Evolutionary conservation across 164 flowering plant genomes (phyloP).

Genomic region (Berberis vulgaris): DNA sequence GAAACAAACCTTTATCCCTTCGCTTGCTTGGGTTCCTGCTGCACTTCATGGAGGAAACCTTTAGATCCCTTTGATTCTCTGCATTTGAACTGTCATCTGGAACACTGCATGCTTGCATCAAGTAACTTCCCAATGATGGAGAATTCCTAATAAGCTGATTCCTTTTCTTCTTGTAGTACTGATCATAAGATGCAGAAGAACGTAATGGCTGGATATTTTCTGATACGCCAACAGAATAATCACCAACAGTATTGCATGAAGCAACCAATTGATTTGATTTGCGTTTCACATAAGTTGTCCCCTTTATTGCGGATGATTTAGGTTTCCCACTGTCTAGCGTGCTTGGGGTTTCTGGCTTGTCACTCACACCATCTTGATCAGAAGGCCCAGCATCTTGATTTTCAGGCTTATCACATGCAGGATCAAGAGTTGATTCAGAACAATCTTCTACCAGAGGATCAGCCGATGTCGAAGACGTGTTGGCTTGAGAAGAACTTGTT

Average conservation of each 20-base stretch:
- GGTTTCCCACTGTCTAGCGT: constrained; percentile 21
- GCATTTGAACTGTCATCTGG: constrained; percentile 24
- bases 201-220: constrained; percentile 24
- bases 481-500: constrained; percentile 10
- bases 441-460: constrained; percentile 19
- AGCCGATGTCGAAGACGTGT: constrained; percentile 12
- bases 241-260: constrained; percentile 25
- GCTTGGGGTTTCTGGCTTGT: constrained; percentile 20
- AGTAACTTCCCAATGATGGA: constrained; percentile 28
- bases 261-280: constrained; percentile 74
- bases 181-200: constrained; percentile 20
- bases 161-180: constrained; percentile 63
- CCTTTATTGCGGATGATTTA: constrained; percentile 19
- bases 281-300: constrained; percentile 49
- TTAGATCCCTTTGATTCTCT: constrained; percentile 22
- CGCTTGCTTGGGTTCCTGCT: constrained; percentile 25
- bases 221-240: neutral
- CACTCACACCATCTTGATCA: constrained; percentile 24
- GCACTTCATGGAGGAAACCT: constrained; percentile 12
- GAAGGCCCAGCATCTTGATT: too few species aligned
- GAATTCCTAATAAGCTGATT: constrained; percentile 67
- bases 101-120: constrained; percentile 11
- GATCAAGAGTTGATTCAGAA: constrained; percentile 17
- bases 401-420: constrained; percentile 12
- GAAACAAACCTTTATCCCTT: constrained; percentile 36